Evolutionary conservation across 805 yeast species (phyloP).

Genomic region (Candida argentea): DNA sequence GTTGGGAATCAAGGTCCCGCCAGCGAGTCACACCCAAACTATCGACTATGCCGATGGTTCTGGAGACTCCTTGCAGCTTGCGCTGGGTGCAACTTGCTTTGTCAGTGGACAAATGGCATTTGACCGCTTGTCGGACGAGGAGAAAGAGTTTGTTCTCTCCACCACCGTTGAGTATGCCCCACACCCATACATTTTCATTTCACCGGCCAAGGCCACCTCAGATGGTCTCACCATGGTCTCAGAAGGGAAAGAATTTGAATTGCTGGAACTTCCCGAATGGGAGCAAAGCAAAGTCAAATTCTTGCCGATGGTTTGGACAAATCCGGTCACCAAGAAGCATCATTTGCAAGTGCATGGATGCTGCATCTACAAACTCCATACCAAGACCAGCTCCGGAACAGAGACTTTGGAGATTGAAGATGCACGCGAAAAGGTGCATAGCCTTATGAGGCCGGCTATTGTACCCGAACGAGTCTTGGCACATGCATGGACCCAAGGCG

Average conservation of each 20-base stretch:
- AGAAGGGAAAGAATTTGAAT: conserved; percentile 60
- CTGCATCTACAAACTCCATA: conserved; percentile 59
- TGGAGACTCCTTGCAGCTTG: conserved; percentile 52
- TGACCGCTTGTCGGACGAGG: conserved; percentile 53
- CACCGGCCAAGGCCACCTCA: conserved; percentile 70
- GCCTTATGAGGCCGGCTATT: conserved; percentile 79
- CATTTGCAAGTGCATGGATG: conserved; percentile 87
- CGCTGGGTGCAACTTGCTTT: conserved; percentile 86
- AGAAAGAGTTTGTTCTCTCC: conserved; percentile 61
- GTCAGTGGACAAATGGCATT: conserved; percentile 79
- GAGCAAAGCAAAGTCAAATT: conserved; percentile 67
- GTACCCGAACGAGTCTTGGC: conserved; percentile 65
- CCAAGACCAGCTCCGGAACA: conserved; percentile 42
- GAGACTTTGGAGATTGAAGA: conserved; percentile 47
- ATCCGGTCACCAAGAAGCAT: conserved; percentile 74
- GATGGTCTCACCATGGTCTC: conserved; percentile 83
- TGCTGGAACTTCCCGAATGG: conserved; percentile 74
- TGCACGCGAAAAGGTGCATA: conserved; percentile 65
- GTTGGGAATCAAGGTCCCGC: conserved; percentile 74
- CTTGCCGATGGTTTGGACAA: conserved; percentile 86
- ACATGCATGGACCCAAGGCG: conserved; percentile 78
- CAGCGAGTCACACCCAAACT: conserved; percentile 48
- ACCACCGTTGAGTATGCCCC: conserved; percentile 88
- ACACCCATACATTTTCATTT: conserved; percentile 81
- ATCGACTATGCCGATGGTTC: conserved; percentile 47